Percentiles rank a stretch among this genome's conserved stretches.
Evolutionary conservation across 2,329 filamentous ascomycete genomes (phyloP).

Genomic region (Onygena corvina): DNA sequence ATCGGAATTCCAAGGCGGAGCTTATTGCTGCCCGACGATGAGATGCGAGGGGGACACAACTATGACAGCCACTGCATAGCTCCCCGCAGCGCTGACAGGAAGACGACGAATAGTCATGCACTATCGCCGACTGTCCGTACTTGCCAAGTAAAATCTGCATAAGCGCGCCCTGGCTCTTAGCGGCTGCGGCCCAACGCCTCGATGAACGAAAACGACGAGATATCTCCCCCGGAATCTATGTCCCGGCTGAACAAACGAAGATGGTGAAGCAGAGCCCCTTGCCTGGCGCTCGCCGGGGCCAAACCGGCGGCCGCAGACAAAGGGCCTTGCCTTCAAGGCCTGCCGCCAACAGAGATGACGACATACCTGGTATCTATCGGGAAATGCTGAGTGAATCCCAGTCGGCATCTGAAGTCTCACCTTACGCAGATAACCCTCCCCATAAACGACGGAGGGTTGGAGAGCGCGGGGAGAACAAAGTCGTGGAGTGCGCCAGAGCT

Average conservation of each 20-base stretch:
- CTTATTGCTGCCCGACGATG: too few species aligned
- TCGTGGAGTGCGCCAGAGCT: background rate
- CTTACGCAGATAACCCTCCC: conserved; percentile 6
- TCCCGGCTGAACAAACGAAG: background rate
- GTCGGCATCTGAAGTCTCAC: background rate
- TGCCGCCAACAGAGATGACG: conserved; percentile 2
- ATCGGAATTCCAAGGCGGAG: too few species aligned
- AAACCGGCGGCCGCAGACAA: background rate
- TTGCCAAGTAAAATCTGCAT: conserved; percentile 2
- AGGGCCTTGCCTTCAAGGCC: background rate
- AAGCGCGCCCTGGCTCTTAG: background rate
- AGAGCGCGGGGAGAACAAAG: conserved; percentile 9
- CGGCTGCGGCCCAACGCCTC: background rate
- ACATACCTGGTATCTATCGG: conserved; percentile 11
- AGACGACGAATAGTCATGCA: background rate
- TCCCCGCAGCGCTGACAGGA: background rate
- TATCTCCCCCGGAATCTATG: background rate
- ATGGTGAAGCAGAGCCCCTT: background rate
- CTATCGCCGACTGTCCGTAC: background rate
- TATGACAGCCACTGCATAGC: background rate
- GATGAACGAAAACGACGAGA: conserved; percentile 6
- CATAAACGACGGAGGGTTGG: conserved; percentile 17
- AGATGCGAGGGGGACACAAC: too few species aligned
- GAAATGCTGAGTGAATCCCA: conserved; percentile 12
- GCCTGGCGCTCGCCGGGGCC: background rate